Evolutionary conservation across 306 rosid species (phyloP).

Genomic region (Vigna nakashimae): DNA sequence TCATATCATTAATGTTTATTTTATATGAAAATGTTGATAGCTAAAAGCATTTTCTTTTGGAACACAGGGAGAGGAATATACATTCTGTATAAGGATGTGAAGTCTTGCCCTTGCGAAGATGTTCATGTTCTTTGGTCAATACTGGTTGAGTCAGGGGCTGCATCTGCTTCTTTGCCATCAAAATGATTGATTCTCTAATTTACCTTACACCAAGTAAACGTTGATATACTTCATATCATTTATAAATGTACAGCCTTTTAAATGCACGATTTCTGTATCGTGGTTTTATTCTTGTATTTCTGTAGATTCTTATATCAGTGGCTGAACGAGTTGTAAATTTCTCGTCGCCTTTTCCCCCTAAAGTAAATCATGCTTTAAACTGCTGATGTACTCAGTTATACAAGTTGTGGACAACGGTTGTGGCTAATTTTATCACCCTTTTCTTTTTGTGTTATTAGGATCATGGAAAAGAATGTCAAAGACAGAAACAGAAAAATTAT

Average conservation of each 20-base stretch:
- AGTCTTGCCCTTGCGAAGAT: conserved; percentile 77
- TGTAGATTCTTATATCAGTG: background rate
- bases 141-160: conserved; percentile 59
- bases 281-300: conserved; percentile 6
- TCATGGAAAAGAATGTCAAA: no score
- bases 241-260: background rate
- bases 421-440: no score
- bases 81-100: conserved; percentile 77
- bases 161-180: conserved; percentile 49
- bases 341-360: background rate
- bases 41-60: background rate
- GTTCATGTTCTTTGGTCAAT: conserved; percentile 85
- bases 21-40: background rate
- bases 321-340: background rate
- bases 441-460: no score
- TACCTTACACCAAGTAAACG: background rate
- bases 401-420: no score
- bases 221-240: conserved; percentile 19
- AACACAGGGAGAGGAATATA: conserved; percentile 68
- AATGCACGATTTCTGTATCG: background rate
- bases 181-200: conserved; percentile 28
- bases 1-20: background rate
- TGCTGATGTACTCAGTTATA: background rate
- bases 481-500: no score
- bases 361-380: background rate